phyloP scores from a whole-genome alignment of 106 monocot genomes.

The Phalaenopsis equestris region DNA sequence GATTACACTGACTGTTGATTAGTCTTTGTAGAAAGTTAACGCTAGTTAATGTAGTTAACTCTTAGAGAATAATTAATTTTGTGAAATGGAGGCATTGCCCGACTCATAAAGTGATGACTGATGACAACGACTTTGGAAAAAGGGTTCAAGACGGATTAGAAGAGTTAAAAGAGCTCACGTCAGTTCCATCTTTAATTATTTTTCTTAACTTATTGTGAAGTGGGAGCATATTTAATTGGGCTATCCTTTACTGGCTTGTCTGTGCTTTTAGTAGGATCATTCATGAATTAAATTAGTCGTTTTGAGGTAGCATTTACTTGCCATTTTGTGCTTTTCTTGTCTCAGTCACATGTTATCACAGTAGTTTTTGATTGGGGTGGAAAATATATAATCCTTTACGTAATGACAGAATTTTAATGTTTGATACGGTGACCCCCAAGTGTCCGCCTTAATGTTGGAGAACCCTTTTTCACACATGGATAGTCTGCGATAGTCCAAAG shows the following conservation, averaged over 20 bases:
- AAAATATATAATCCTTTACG: too few relatives aligned
- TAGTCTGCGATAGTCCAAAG: too few relatives aligned
- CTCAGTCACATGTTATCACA: too few relatives aligned
- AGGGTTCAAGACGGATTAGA: background rate
- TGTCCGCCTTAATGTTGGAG: too few relatives aligned
- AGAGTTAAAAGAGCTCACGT: constrained; percentile 3
- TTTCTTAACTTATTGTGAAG: background rate
- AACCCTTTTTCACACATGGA: too few relatives aligned
- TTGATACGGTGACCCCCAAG: too few relatives aligned
- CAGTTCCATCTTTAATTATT: background rate
- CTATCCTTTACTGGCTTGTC: background rate
- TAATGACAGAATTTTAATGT: too few relatives aligned
- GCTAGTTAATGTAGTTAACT: background rate
- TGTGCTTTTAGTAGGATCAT: too few relatives aligned
- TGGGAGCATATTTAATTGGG: background rate
- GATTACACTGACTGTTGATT: background rate
- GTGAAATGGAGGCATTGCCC: background rate
- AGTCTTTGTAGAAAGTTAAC: background rate
- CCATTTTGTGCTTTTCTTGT: too few relatives aligned
- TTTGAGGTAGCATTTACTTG: too few relatives aligned
- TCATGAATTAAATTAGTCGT: too few relatives aligned
- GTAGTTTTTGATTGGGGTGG: too few relatives aligned
- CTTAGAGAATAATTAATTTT: background rate
- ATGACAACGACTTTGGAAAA: background rate
- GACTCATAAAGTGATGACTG: background rate